These are phyloP conservation scores for Rosa multiflora DNA, from an alignment of 306 rosid genomes.

Conservation along the genomic window DNA sequence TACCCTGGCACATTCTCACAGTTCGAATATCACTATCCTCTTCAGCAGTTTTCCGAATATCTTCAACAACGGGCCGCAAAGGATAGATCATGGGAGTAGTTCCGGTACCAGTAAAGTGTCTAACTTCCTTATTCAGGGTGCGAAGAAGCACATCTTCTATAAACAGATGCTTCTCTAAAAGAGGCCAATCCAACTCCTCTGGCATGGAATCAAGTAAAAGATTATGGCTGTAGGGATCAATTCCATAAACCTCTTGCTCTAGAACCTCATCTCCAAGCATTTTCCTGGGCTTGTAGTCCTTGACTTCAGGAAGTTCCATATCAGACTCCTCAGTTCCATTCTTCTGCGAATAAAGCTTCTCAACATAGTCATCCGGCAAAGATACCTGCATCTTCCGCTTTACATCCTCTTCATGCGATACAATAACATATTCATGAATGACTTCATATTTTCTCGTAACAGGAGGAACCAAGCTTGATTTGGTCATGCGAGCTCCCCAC, in stretches of 20 bases:
- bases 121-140: constrained; percentile 77
- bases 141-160: constrained; percentile 85
- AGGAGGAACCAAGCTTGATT: constrained; percentile 98
- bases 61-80: constrained; percentile 78
- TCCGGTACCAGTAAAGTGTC: constrained; percentile 81
- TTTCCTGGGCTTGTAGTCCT: constrained; percentile 92
- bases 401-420: constrained; percentile 93
- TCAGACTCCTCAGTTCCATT: constrained; percentile 95
- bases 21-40: constrained; percentile 54
- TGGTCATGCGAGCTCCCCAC: constrained; percentile 99
- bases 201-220: constrained; percentile 97
- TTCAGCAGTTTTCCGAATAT: constrained; percentile 66
- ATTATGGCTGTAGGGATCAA: constrained; percentile 97
- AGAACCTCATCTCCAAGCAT: constrained; percentile 84
- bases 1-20: constrained; percentile 71
- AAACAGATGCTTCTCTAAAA: constrained; percentile 73
- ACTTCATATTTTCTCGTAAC: constrained; percentile 94
- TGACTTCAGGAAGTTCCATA: constrained; percentile 99
- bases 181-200: constrained; percentile 80
- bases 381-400: constrained; percentile 89
- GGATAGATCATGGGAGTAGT: constrained; percentile 80
- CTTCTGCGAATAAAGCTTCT: constrained; percentile 85
- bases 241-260: constrained; percentile 99
- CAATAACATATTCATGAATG: constrained; percentile 77
- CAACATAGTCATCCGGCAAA: constrained; percentile 91